These are phyloP conservation scores for Drechslerella stenobrocha DNA, from an alignment of 2,329 filamentous ascomycete genomes.

Conservation along the genomic window DNA sequence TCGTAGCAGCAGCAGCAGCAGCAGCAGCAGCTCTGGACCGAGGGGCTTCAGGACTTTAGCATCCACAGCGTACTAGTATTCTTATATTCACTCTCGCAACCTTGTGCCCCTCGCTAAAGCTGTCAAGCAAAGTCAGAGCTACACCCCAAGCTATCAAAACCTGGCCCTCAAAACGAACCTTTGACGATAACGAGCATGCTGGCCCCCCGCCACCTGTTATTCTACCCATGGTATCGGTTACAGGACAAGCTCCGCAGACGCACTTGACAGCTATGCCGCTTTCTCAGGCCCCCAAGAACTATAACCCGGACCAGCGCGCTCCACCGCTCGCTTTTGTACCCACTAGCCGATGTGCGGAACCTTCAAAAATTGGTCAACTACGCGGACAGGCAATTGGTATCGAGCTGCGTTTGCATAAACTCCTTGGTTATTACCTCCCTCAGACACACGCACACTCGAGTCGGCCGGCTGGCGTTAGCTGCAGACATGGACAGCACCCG, in stretches of 20 bases:
- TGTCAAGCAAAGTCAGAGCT: no score
- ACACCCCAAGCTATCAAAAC: no score
- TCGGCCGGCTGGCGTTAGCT: no score
- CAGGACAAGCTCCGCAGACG: neutral
- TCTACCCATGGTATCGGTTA: constrained; percentile 1
- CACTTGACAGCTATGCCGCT: neutral
- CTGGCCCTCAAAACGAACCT: no score
- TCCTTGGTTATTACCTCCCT: neutral
- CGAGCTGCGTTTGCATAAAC: neutral
- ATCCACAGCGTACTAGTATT: no score
- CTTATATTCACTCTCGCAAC: no score
- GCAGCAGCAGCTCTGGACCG: no score
- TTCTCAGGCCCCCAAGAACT: neutral
- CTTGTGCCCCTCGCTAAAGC: no score
- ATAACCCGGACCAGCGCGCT: neutral
- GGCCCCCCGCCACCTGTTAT: neutral
- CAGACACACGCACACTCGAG: neutral
- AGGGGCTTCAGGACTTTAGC: no score
- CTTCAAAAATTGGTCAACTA: neutral
- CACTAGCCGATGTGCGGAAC: neutral
- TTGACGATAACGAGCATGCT: no score
- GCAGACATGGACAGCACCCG: neutral
- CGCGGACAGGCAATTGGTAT: neutral
- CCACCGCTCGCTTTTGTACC: neutral
- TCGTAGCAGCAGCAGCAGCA: no score